phyloP scores from a whole-genome alignment of 169 alveolate species.

The Perkinsus chesapeaki region DNA sequence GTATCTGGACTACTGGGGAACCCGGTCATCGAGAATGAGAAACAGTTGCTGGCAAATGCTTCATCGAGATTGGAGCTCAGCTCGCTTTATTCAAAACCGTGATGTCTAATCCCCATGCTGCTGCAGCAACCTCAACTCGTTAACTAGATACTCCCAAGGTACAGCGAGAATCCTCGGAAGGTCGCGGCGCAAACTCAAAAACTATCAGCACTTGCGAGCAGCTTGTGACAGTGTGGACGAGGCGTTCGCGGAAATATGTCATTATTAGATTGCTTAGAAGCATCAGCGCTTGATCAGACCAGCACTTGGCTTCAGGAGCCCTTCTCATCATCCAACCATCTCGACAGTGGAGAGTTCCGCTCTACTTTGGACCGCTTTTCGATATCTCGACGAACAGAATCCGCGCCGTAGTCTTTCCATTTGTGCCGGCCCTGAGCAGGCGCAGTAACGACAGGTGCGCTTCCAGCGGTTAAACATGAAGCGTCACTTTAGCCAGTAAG shows the following conservation, averaged over 20 bases:
- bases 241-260: no score
- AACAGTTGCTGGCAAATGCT: not conserved
- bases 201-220: no score
- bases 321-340: not conserved
- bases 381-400: not conserved
- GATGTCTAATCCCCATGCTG: not conserved
- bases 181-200: no score
- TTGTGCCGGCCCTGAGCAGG: not conserved
- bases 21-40: not conserved
- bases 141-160: no score
- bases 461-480: no score
- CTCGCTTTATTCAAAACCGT: not conserved
- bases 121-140: no score
- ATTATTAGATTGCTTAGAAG: no score
- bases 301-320: not conserved
- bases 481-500: no score
- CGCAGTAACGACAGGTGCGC: no score
- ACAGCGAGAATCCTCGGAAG: no score
- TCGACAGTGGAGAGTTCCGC: not conserved
- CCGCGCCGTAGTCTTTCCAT: not conserved
- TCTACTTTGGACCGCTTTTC: not conserved
- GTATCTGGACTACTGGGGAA: not conserved
- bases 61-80: not conserved
- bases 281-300: no score
- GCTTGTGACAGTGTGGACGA: no score